Base-by-base conservation (phyloP, 495 filamentous ascomycete species). In the Hypoxylon fragiforme region DNA sequence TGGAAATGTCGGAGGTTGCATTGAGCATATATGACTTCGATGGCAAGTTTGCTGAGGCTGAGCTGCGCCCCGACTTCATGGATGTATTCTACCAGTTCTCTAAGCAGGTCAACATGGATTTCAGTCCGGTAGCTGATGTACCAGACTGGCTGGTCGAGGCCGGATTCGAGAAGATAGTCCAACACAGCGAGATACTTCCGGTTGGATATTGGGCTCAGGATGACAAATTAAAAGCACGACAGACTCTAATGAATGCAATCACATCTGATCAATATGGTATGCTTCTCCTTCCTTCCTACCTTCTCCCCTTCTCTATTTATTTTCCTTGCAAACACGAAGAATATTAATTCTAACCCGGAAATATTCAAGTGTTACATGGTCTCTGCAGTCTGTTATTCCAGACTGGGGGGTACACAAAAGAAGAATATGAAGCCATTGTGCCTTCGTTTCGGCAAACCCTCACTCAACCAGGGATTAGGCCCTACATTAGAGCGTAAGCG, bases 101-200 rank as follows among this genome's bases (percentile, higher is more conserved):
- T 21, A 54, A 71, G 61, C 26, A 57, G 55, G 39, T 57, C 35
- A 46, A 70, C 44, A 46, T 80, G 65, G 76, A 81, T 16, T 62
- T 70, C 14, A 66, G 62, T 42, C 69, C 74, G 18, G 70, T 67
- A 3, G 62, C 65, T 0, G 53, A 62, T 15, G 62, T 68, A 16
- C 55, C 76, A 43, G 61, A 62, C 11, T 73, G 71, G 54, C 69
- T 82, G 43, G 70, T 75, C 20, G 77, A 76, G 4, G 78, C 74
- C 16, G 82, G 83, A 0, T 86, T 85, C 60, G 61, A 73, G 12
- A 78, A 83, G 44, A 74, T 85, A 16, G 54, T 53, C 8, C 75
- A 81, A 52, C 69, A 73, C 13, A 60, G 73, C 70, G 71, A 64
- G 37, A 57, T 70, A 15, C 44, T 57, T 6, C 48, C 50, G 0